A percentile compares a stretch with the other conserved stretches of the same genome.
Evolutionary conservation across 768 basidiomycete species (phyloP).

Genomic region (Mycena olivaceomarginata): DNA sequence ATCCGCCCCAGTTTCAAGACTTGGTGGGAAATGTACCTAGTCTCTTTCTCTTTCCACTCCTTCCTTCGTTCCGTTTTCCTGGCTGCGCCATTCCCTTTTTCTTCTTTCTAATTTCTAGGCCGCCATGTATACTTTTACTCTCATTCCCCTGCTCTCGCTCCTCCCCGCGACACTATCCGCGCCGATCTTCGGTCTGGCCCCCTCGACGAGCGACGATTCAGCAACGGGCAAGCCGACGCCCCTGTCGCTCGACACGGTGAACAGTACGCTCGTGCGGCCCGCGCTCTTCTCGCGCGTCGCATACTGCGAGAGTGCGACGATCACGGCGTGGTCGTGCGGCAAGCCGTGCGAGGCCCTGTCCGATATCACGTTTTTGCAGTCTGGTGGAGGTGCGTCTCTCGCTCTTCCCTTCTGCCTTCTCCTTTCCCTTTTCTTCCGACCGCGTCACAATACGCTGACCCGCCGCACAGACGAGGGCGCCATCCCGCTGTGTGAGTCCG

Average conservation of each 20-base stretch:
- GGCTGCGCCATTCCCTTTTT: constrained; percentile 24
- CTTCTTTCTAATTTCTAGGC: constrained; percentile 17
- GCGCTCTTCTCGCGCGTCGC: constrained; percentile 59
- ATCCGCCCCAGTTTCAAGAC: background rate
- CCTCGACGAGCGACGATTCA: constrained; percentile 18
- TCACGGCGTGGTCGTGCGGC: constrained; percentile 52
- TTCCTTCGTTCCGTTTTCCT: constrained; percentile 25
- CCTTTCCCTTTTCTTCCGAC: background rate
- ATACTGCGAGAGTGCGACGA: constrained; percentile 58
- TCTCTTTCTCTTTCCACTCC: constrained; percentile 19
- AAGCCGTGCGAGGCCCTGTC: constrained; percentile 31
- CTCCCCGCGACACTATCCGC: constrained; percentile 18
- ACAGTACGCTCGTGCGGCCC: constrained; percentile 48
- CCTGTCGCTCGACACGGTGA: constrained; percentile 21
- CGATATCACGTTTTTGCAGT: constrained; percentile 37
- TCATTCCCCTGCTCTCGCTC: constrained; percentile 34
- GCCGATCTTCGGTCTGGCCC: constrained; percentile 22
- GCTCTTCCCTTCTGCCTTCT: background rate
- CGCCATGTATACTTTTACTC: constrained; percentile 7
- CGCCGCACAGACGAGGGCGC: constrained; percentile 50
- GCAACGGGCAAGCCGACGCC: constrained; percentile 30
- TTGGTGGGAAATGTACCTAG: constrained; percentile 17
- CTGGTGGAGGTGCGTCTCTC: constrained; percentile 58
- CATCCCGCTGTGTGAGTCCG: constrained; percentile 53
- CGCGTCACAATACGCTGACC: background rate